Base-by-base conservation (phyloP, 257 asterid genomes). In the Gentiana macrophylla region DNA sequence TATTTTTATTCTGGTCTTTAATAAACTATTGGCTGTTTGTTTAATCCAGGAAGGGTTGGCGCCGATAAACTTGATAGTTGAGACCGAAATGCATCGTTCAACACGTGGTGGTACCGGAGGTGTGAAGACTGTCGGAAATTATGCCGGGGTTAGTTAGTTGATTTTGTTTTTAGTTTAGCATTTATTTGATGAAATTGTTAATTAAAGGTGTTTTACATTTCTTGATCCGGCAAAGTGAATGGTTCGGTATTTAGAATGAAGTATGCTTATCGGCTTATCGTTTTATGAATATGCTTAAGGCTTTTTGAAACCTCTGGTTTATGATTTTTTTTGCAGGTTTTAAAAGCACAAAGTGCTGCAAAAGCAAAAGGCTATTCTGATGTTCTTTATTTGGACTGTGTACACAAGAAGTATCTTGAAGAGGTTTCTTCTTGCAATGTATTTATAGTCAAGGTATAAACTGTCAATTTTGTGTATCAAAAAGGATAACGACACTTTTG, bases 61-160 rank as follows among this genome's bases (percentile, higher is more conserved):
- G 37, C 97, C 98, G 38, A 85, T 92, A 60, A 77, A 92, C 71
- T 77, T 92, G 81, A 70, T 88, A 45, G 86, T 92, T 62, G 98
- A 88, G 80, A 85, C 94, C 35, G 94, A 92, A 64, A 67, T 83
- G 84, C 97, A 92, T 76, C 90, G 98, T 59, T 97, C 98, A 47
- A 80, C 97, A 49, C 98, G 95, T 62, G 98, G 98, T 49, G 98
- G 98, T 67, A 92, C 98, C 64, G 97, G 97, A 72, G 88, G 95
- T 50, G 86, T 92, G 64, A 92, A 92, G 83, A 84, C 95, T 32
- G 80, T 92, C 43, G 98, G 98, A 66, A 92, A 92, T 65, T 92
- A 92, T 78, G 99, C 97, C 65, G 90, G 86, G 37, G 99, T 85
- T 68, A 70, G 94, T 74, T 59, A 55, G 44, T 66, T 4, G 24